Evolutionary conservation across 345 rosid species (phyloP).

Genomic region (Salix brachista): DNA sequence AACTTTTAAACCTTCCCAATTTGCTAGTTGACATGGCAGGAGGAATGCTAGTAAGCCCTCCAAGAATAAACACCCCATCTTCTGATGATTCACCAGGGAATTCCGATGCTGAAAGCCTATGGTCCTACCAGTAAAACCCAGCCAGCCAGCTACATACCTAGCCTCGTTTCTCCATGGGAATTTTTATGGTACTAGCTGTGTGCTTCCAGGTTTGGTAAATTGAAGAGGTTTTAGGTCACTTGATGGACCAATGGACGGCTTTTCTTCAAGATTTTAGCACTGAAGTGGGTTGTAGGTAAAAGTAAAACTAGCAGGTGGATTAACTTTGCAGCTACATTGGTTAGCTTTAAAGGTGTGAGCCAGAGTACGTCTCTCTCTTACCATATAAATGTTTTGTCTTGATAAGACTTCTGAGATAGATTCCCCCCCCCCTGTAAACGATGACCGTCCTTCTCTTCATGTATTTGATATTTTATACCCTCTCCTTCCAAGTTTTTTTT

Average conservation of each 20-base stretch:
- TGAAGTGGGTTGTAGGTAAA: neutral
- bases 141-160: neutral
- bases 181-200: too few species aligned
- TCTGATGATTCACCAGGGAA: constrained; percentile 51
- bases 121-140: constrained; percentile 29
- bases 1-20: constrained; percentile 51
- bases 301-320: neutral
- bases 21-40: constrained; percentile 69
- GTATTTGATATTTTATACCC: neutral
- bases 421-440: too few species aligned
- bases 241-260: neutral
- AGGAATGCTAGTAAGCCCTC: constrained; percentile 73
- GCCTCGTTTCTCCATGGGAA: neutral
- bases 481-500: neutral
- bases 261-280: neutral
- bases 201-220: neutral
- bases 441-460: neutral
- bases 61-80: constrained; percentile 49
- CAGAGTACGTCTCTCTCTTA: neutral
- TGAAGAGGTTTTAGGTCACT: neutral
- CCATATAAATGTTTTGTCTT: neutral
- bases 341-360: neutral
- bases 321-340: neutral
- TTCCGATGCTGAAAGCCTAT: constrained; percentile 50
- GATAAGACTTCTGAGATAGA: neutral